Conservation (phyloP, 495 filamentous ascomycete species). For the Neurospora sp. region DNA sequence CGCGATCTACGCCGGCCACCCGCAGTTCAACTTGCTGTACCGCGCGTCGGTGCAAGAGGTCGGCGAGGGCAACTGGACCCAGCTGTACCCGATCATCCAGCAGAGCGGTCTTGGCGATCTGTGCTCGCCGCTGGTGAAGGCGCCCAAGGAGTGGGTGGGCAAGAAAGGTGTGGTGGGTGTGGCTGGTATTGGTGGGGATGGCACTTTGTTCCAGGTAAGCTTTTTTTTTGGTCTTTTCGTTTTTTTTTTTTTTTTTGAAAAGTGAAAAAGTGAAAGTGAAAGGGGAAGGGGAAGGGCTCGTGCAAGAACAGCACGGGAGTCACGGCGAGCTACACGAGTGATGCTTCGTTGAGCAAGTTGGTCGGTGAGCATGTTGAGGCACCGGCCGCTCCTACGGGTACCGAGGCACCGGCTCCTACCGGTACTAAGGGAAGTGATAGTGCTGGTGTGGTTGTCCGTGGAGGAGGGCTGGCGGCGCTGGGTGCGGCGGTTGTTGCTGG, state of each 20-base stretch:
- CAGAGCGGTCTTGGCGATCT: constrained; percentile 37
- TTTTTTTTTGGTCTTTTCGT: too few species aligned
- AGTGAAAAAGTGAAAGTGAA: too few species aligned
- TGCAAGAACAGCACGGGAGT: constrained; percentile 38
- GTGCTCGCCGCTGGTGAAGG: constrained; percentile 26
- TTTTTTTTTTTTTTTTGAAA: too few species aligned
- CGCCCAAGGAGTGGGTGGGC: constrained; percentile 34
- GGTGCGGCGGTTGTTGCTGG: constrained; percentile 5
- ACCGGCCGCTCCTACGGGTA: not conserved
- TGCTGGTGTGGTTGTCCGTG: constrained; percentile 10
- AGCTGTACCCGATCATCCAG: constrained; percentile 34
- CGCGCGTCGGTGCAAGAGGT: constrained; percentile 37
- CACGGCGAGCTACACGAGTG: constrained; percentile 23
- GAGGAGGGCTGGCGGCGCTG: constrained; percentile 4
- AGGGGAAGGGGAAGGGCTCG: not conserved
- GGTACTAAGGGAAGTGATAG: constrained; percentile 10
- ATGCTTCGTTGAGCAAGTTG: constrained; percentile 23
- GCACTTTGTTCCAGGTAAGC: constrained; percentile 39
- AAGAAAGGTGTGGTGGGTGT: constrained; percentile 40
- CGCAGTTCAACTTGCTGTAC: constrained; percentile 38
- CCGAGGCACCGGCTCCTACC: constrained; percentile 5
- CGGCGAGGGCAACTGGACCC: constrained; percentile 36
- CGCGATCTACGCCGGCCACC: constrained; percentile 29
- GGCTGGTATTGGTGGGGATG: constrained; percentile 33
- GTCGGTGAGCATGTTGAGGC: constrained; percentile 4